Conservation (phyloP, 768 basidiomycete genomes). For the Tricholoma flavovirens region DNA sequence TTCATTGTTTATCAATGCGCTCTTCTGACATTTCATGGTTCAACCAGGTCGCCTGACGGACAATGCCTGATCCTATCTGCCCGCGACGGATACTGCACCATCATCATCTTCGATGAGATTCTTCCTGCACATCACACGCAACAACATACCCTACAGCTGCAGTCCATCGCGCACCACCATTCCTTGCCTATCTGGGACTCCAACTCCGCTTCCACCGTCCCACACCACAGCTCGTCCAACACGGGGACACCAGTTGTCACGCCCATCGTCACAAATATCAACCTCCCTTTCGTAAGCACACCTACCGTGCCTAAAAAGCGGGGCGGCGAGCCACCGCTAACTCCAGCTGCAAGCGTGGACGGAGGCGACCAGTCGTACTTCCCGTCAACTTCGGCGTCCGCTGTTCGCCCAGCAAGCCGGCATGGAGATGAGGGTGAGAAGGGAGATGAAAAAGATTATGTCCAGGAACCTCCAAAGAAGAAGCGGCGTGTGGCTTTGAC, state of each 20-base stretch:
- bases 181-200: conserved; percentile 54
- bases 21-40: neutral
- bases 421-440: conserved; percentile 11
- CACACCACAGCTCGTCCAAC: conserved; percentile 22
- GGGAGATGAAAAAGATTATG: conserved; percentile 19
- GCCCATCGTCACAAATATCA: conserved; percentile 25
- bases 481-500: conserved; percentile 79
- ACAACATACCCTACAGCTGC: conserved; percentile 84
- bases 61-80: conserved; percentile 88
- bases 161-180: conserved; percentile 85
- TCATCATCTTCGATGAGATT: conserved; percentile 92
- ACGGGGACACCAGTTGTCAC: conserved; percentile 32
- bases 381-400: conserved; percentile 18
- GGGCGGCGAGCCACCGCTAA: conserved; percentile 40
- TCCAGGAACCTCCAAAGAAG: conserved; percentile 71
- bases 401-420: conserved; percentile 3
- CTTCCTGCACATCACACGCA: conserved; percentile 84
- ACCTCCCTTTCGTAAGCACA: conserved; percentile 22
- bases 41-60: conserved; percentile 87
- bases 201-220: conserved; percentile 18
- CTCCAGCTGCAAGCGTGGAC: conserved; percentile 45
- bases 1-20: neutral
- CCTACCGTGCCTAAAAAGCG: conserved; percentile 29
- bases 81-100: conserved; percentile 95
- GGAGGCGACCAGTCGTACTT: conserved; percentile 26